These are phyloP conservation scores for Lentithecium fluviatile DNA, from an alignment of 495 filamentous ascomycete species.

Conservation along the genomic window DNA sequence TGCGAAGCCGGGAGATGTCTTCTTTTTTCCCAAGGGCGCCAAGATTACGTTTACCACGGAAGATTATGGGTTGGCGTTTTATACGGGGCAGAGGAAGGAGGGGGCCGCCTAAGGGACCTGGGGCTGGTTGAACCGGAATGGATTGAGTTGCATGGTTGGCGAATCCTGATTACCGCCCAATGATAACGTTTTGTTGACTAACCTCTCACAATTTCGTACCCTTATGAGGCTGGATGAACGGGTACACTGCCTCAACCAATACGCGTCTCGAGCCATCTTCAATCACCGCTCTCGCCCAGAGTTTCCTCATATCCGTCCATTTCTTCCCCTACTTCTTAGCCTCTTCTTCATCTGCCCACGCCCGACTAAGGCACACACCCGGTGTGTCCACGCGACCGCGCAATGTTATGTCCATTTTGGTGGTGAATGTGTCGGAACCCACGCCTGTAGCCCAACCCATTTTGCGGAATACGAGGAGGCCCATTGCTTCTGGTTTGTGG, in stretches of 20 bases:
- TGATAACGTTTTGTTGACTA: no score
- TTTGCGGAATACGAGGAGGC: slow-evolving; percentile 12
- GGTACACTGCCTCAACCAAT: no score
- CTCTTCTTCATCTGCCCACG: slow-evolving; percentile 8
- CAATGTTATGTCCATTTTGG: slow-evolving; percentile 6
- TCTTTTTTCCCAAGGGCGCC: slow-evolving; percentile 74
- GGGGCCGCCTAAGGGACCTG: slow-evolving; percentile 35
- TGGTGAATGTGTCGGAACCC: slow-evolving; percentile 10
- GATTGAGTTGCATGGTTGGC: no score
- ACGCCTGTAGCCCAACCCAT: slow-evolving; percentile 16
- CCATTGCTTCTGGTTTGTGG: slow-evolving; percentile 12
- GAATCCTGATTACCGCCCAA: no score
- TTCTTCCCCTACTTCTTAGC: slow-evolving; percentile 9
- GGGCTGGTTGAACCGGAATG: no score
- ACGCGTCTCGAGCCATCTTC: no score
- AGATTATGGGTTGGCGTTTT: slow-evolving; percentile 71
- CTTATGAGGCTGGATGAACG: no score
- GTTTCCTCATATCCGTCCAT: slow-evolving; percentile 8
- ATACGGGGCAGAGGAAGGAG: slow-evolving; percentile 43
- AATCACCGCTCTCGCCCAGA: slow-evolving; percentile 10
- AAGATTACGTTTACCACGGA: slow-evolving; percentile 74
- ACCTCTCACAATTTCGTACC: no score
- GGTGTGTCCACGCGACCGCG: slow-evolving; percentile 4
- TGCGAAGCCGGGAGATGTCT: slow-evolving; percentile 69
- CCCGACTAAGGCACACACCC: slow-evolving; percentile 8